These are phyloP conservation scores for Arachnomyces sp. DNA, from an alignment of 2,329 filamentous ascomycete genomes.

Conservation along the genomic window DNA sequence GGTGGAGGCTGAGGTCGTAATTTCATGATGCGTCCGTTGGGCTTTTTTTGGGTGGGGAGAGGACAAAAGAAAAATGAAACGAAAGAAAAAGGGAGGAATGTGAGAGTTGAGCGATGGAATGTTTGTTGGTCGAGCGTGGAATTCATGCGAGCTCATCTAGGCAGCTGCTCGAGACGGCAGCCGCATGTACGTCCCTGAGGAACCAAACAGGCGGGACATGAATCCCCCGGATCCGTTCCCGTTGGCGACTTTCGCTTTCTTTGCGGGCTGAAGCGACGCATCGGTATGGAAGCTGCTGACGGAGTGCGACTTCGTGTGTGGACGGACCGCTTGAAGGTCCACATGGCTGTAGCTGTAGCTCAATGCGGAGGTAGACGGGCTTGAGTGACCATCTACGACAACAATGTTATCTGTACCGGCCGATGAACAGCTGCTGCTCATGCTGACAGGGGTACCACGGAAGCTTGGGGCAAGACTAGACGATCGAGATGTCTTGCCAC, in stretches of 20 bases:
- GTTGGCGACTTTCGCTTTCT: slow-evolving; percentile 32
- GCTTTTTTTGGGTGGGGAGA: no score
- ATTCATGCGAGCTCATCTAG: no score
- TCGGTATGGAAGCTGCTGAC: slow-evolving; percentile 17
- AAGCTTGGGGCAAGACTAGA: slow-evolving; percentile 38
- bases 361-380: slow-evolving; percentile 24
- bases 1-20: no score
- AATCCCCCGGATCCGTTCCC: slow-evolving; percentile 19
- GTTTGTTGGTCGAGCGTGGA: no score
- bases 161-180: no score
- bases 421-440: slow-evolving; percentile 30
- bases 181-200: no score
- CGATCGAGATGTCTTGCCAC: slow-evolving; percentile 32
- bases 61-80: no score
- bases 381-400: slow-evolving; percentile 26
- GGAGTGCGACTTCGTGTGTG: slow-evolving; percentile 25
- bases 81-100: no score
- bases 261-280: slow-evolving; percentile 27
- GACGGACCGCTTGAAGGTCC: slow-evolving; percentile 22
- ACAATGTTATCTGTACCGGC: slow-evolving; percentile 27
- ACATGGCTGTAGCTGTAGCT: slow-evolving; percentile 32
- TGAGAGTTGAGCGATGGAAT: no score
- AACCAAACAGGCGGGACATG: no score
- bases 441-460: slow-evolving; percentile 36
- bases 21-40: no score